A percentile compares a stretch with the other conserved stretches of the same genome.
Evolutionary conservation across 2,329 filamentous ascomycete species (phyloP).

Genomic region (Alternaria dauci): DNA sequence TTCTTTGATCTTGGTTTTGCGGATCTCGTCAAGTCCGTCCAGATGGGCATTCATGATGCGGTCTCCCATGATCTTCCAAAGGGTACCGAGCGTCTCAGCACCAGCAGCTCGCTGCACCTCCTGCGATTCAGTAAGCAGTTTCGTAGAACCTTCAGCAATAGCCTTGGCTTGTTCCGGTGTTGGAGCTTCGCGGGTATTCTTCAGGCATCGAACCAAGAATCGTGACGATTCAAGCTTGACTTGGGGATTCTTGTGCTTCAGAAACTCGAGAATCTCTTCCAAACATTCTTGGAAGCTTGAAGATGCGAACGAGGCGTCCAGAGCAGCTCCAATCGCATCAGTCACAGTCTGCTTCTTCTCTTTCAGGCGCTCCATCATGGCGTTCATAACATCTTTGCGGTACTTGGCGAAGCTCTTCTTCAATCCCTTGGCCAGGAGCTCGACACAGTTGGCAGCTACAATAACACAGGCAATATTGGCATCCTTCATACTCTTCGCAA

Average conservation of each 20-base stretch:
- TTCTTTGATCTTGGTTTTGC: constrained; percentile 95
- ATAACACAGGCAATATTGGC: constrained; percentile 96
- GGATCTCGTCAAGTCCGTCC: constrained; percentile 91
- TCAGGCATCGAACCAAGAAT: constrained; percentile 88
- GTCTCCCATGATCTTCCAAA: constrained; percentile 99
- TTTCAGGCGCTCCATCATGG: constrained; percentile 94
- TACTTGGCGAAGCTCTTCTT: constrained; percentile 82
- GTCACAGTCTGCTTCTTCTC: constrained; percentile 93
- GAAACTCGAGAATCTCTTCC: constrained; percentile 85
- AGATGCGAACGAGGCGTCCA: constrained; percentile 74
- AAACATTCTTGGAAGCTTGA: constrained; percentile 83
- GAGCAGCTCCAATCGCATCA: constrained; percentile 84
- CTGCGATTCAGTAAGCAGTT: constrained; percentile 87
- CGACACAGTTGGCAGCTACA: constrained; percentile 90
- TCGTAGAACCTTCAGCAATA: constrained; percentile 89
- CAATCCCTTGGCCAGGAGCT: constrained; percentile 85
- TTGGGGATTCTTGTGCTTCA: constrained; percentile 95
- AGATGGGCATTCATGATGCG: constrained; percentile 92
- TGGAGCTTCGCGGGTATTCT: constrained; percentile 83
- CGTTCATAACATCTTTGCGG: constrained; percentile 78
- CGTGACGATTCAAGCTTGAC: constrained; percentile 95
- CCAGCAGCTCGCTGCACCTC: constrained; percentile 86
- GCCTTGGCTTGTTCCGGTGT: constrained; percentile 81
- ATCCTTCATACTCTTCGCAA: constrained; percentile 98
- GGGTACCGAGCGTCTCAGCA: constrained; percentile 87